A percentile compares a stretch with the other conserved stretches of the same genome.
Evolutionary conservation across 371 early-diverging fungal genomes (phyloP).

Genomic region (Gilbertella persicaria): DNA sequence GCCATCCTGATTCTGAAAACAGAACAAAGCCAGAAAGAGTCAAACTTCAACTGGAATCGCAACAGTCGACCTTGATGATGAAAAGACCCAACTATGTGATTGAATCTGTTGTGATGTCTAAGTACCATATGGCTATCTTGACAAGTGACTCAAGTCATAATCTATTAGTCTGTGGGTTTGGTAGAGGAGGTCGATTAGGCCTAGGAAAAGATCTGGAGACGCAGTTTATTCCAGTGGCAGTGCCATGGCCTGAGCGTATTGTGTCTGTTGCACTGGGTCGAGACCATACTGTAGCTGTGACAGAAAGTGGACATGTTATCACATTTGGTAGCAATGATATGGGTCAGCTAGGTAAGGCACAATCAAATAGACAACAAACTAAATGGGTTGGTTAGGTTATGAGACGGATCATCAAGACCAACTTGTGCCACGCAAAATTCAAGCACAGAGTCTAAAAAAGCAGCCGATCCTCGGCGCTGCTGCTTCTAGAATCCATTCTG

Average conservation of each 20-base stretch:
- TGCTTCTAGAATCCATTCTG: constrained; percentile 73
- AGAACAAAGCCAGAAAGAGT: constrained; percentile 67
- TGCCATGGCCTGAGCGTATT: constrained; percentile 56
- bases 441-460: constrained; percentile 54
- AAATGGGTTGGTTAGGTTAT: constrained; percentile 50
- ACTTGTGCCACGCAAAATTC: constrained; percentile 59
- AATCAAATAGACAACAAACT: no score
- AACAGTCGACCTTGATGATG: constrained; percentile 21
- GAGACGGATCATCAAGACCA: constrained; percentile 46
- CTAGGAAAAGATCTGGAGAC: constrained; percentile 57
- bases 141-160: constrained; percentile 54
- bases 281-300: constrained; percentile 75
- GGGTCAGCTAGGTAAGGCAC: constrained; percentile 71
- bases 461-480: constrained; percentile 64
- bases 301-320: constrained; percentile 48
- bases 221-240: constrained; percentile 52
- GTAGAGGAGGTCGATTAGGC: constrained; percentile 73
- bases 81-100: constrained; percentile 38
- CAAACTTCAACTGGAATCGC: constrained; percentile 45
- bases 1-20: constrained; percentile 68
- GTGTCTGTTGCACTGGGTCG: constrained; percentile 60
- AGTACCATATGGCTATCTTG: constrained; percentile 69
- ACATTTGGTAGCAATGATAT: constrained; percentile 67
- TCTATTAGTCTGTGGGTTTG: constrained; percentile 71
- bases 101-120: constrained; percentile 58